phyloP scores from a whole-genome alignment of 805 yeast species.

The Saturnispora diversa region DNA sequence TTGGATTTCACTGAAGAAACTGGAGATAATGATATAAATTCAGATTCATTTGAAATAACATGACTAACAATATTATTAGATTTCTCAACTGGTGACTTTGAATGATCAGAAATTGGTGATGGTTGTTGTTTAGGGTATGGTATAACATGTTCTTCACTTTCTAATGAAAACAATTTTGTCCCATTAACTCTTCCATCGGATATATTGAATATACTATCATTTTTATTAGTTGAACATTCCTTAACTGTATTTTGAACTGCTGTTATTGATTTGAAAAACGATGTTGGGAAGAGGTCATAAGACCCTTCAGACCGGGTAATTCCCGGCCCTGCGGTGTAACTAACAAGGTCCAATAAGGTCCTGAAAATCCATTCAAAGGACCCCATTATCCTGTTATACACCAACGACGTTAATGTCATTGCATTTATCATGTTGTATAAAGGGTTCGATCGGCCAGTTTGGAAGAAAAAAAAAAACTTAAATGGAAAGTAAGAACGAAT shows the following conservation, averaged over 20 bases:
- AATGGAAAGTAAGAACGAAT: too few species aligned
- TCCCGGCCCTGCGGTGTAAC: background rate
- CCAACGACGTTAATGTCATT: too few species aligned
- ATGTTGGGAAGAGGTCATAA: constrained; percentile 3
- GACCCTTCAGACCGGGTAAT: background rate
- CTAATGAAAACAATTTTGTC: background rate
- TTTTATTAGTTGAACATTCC: constrained; percentile 38
- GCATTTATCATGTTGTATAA: too few species aligned
- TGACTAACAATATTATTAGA: background rate
- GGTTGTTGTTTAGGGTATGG: constrained; percentile 17
- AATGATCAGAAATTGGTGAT: constrained; percentile 24
- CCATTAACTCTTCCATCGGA: constrained; percentile 34
- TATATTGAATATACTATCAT: constrained; percentile 41
- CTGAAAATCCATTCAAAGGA: background rate
- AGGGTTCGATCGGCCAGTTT: too few species aligned
- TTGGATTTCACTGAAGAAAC: constrained; percentile 18
- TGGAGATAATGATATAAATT: constrained; percentile 26
- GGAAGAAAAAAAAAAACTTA: too few species aligned
- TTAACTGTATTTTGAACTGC: constrained; percentile 3
- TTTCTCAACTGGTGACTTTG: constrained; percentile 14
- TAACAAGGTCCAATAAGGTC: background rate
- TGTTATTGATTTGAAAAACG: background rate
- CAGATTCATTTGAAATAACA: constrained; percentile 1
- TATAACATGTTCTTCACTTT: constrained; percentile 28
- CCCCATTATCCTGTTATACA: too few species aligned